Conservation (phyloP, 1,139 yeast genomes). For the Diutina rugosa region DNA sequence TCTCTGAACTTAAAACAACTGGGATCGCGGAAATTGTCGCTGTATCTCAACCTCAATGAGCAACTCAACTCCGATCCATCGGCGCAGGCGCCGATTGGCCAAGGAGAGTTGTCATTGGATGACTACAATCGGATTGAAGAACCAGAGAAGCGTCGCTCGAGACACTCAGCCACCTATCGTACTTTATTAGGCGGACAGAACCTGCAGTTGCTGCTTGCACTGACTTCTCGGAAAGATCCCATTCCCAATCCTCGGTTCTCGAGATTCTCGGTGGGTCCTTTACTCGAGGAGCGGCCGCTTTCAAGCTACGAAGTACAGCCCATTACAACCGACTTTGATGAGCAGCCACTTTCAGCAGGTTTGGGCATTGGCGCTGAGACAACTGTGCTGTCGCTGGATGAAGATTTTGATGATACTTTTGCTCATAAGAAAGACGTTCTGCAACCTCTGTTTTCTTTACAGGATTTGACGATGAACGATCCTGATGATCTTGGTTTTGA, state of each 20-base stretch:
- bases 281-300: not conserved
- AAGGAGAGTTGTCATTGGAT: not conserved
- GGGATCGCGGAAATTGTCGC: not conserved
- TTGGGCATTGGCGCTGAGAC: not conserved
- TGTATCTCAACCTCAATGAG: not conserved
- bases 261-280: slow-evolving; percentile 15
- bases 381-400: not conserved
- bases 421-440: not conserved
- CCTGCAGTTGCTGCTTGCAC: not conserved
- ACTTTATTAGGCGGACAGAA: not conserved
- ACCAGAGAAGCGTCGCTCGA: not conserved
- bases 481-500: not conserved
- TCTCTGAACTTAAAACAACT: not conserved
- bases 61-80: not conserved
- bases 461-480: not conserved
- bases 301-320: too few species aligned
- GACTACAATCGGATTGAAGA: not conserved
- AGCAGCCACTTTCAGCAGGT: not conserved
- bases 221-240: not conserved
- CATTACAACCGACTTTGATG: not conserved
- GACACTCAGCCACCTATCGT: not conserved
- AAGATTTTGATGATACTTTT: not conserved
- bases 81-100: not conserved
- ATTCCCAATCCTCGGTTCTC: slow-evolving; percentile 36
- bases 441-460: not conserved